Conservation (phyloP, 345 rosid genomes). For the Salix arbutifolia region DNA sequence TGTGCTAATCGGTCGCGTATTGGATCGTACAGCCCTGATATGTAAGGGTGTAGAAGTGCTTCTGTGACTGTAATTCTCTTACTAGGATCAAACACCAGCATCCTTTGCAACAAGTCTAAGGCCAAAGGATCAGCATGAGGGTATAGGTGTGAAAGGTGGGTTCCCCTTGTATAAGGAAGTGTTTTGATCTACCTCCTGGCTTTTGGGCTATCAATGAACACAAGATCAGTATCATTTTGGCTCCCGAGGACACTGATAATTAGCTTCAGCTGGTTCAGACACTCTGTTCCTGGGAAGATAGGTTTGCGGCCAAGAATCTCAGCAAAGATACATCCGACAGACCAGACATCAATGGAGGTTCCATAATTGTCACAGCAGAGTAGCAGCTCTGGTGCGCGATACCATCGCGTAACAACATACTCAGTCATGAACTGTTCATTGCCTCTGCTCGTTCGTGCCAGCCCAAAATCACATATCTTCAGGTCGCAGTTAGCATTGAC, state of each 20-base stretch:
- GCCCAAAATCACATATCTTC: conserved; percentile 77
- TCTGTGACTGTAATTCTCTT: conserved; percentile 31
- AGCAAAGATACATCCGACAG: conserved; percentile 38
- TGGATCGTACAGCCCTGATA: conserved; percentile 28
- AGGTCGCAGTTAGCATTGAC: conserved; percentile 78
- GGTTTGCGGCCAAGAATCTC: conserved; percentile 37
- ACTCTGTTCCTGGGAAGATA: conserved; percentile 32
- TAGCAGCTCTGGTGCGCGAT: conserved; percentile 40
- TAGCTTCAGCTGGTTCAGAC: conserved; percentile 32
- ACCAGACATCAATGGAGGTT: conserved; percentile 38
- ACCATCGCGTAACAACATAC: conserved; percentile 40
- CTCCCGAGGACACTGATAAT: conserved; percentile 30
- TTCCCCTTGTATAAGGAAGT: conserved; percentile 24
- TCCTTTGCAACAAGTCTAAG: conserved; percentile 29
- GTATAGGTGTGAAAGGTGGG: conserved; percentile 19
- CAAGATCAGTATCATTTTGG: conserved; percentile 21
- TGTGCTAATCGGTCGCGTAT: conserved; percentile 15
- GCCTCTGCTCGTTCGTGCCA: conserved; percentile 72
- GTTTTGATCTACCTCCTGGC: conserved; percentile 25
- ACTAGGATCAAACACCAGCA: conserved; percentile 30
- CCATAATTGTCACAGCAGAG: conserved; percentile 27
- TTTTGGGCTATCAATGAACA: conserved; percentile 26
- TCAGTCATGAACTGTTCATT: conserved; percentile 34
- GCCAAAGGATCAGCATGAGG: conserved; percentile 31
- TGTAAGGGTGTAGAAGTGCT: conserved; percentile 31